Percentiles rank a stretch among this genome's conserved stretches.
phyloP scores from a whole-genome alignment of 1,284 basidiomycete genomes.

The Microstroma glucosiphilum region DNA sequence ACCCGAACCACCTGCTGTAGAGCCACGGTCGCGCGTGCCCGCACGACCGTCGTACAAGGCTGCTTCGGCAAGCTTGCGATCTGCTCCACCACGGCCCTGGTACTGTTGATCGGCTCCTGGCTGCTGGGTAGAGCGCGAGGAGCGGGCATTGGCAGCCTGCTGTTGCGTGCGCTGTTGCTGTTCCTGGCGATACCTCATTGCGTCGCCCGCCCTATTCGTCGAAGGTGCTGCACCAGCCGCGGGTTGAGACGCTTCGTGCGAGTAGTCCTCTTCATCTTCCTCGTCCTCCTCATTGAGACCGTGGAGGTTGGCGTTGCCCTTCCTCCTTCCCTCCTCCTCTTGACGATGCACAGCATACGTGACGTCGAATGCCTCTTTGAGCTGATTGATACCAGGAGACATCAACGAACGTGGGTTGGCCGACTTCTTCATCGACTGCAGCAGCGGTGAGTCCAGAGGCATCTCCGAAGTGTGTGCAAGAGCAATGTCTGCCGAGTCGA shows the following conservation, averaged over 20 bases:
- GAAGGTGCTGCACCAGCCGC: constrained; percentile 22
- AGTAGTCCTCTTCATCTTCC: constrained; percentile 51
- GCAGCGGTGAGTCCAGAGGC: constrained; percentile 83
- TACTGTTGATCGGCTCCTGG: constrained; percentile 31
- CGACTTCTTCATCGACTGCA: constrained; percentile 65
- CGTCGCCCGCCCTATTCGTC: constrained; percentile 25
- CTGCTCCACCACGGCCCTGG: constrained; percentile 41
- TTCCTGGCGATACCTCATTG: constrained; percentile 35
- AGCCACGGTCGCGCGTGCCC: constrained; percentile 36
- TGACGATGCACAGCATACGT: constrained; percentile 98
- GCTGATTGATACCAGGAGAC: constrained; percentile 71
- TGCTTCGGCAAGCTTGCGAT: constrained; percentile 50
- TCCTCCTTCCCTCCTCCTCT: constrained; percentile 87
- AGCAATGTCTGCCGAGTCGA: constrained; percentile 44
- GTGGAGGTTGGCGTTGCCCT: constrained; percentile 59
- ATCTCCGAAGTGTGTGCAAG: constrained; percentile 51
- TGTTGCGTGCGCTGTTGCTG: constrained; percentile 17
- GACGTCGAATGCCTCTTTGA: constrained; percentile 98
- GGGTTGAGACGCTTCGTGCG: constrained; percentile 35
- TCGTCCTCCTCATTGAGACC: constrained; percentile 86
- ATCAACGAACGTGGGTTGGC: constrained; percentile 57
- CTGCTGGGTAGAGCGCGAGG: constrained; percentile 3
- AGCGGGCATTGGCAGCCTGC: too few species aligned
- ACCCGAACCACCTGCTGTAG: constrained; percentile 24
- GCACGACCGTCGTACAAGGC: constrained; percentile 43